Evolutionary conservation across 352 stramenopile species (phyloP), one percentile per base, ranked within the genome.

Genomic region (Thraustotheca clavata): DNA sequence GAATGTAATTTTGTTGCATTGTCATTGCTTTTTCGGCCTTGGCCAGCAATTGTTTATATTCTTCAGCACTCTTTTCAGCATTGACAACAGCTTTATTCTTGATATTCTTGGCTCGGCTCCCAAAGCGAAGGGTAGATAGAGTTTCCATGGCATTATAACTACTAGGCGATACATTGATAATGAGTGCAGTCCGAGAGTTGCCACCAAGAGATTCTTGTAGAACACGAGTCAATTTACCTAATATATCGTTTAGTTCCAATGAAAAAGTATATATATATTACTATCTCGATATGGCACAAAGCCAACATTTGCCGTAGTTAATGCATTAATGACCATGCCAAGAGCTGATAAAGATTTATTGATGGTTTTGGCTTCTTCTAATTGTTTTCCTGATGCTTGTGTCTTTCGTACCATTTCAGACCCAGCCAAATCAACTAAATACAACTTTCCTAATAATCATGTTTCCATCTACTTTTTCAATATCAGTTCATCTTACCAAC

Each of bases 361-460:
- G 68, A 98, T 98, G 35, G 86, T 98, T 75, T 98, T 98, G 26
- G 94, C 93, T 62, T 98, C 94, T 69, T 98, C 91, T 14, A 98
- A 78, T 50, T 94, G 84, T 22, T 91, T 84, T 4, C 93, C 93
- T 7, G 84, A 89, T 20, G 89, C 86, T 0, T 79, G 76, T 2
- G 91, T 97, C 78, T 98, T 98, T 31, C 91, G 83, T 12, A 98
- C 88, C 87, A 96, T 97, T 69, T 98, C 93, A 7, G 86, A 96
- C 5, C 93, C 93, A 2, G 94, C 94, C 55, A 98, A 74, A 75
- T 98, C 94, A 16, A 98, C 94, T 1, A 98, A 68, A 57, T 92
- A 95, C 31, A 98, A 70, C 66, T 97, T 97, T 31, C 91, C 86
- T 3, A 78, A 18, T 48, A 27, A 22, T 47, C 8, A 18, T 8